Base-by-base conservation (phyloP, 73 alveolate genomes). In the Breviolum minutum region DNA sequence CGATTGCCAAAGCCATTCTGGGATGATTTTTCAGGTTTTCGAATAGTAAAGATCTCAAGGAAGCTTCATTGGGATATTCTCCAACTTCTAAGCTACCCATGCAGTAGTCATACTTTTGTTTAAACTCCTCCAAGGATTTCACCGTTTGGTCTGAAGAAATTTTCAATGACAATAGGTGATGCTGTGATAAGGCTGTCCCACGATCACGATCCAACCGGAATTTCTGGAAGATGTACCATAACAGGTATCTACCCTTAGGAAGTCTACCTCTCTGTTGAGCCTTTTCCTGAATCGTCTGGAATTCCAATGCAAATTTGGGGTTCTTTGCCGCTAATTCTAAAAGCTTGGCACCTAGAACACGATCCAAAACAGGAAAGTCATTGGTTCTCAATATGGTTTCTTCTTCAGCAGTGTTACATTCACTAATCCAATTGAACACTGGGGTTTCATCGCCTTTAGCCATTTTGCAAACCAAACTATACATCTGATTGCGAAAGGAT, bases 361-460 rank as follows among this genome's bases (percentile, higher is more conserved):
- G 69, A 19, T 88, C 85, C 13, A 88, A 19, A 9, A 88, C n/a
- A 1, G 95, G 95, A 40, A 29, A 88, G 63, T 84, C 54, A 68
- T 54, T 62, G 69, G 11, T 64, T 32, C 6, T 26, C 64, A 60
- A 86, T 5, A 17, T 64, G 8, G 48, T 29, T 82, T n/a, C 63
- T 2, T 79, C 88, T 9, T 83, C 60, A 22, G 76, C 8, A 24
- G 54, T 48, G 66, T 10, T 20, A 74, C 92, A 60, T 71, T 22
- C 6, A 9, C n/a, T 16, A 19, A 88, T 63, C 95, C 95, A 88
- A 20, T 2, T 19, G 40, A 88, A 68, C 1, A 89, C 83, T 29
- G 82, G 82, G 6, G 64, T 32, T 20, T 89, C 96, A 70, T 89
- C 87, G 32, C 87, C 74, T 19, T 89, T 89, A 8, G 95, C 84